Evolutionary conservation across 106 monocot species (phyloP), one percentile per base, ranked within the genome.

Genomic region (Vanilla planifolia): DNA sequence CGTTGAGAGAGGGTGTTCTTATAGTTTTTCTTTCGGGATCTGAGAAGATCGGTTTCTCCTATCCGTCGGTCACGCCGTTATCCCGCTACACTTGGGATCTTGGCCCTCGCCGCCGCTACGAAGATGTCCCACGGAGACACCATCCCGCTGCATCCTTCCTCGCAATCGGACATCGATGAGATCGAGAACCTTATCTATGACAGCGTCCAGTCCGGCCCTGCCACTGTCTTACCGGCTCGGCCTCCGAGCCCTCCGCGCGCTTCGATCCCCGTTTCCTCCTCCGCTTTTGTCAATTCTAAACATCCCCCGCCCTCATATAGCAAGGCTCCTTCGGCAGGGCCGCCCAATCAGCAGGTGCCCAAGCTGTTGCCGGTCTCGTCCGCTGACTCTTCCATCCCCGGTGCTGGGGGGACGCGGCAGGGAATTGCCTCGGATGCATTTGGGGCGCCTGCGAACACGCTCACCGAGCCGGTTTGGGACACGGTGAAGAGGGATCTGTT

Each of bases 131-230:
- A 74, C 58, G 65, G 71, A 15, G 80, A 78, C 75, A 81, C 78
- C 7, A 53, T 81, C 59, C 96, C 96, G 16, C 87, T 96, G 48
- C 87, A 96, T 42, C 73, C 90, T 4, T 87, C 96, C 43, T 86
- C 96, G 51, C 91, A 91, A 51, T 96, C 91, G 35, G 96, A 96
- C 81, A 96, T 96, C 71, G 96, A 96, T 72, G 96, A 96, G 81
- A 91, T 96, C 74, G 96, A 91, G 67, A 77, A 69, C 67, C 84
- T 91, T 61, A 91, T 96, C 67, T 50, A 81, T 77, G 59, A 62
- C 61, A 50, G 70, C 64, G 71, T 70, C 0, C 66, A 71, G 8
- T 40, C 29, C 29, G 62, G 43, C 41, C 71, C 80, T 35, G 62
- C 77, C 51, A 67, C 83, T 52, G 87, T 90, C 55, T 81, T 81